phyloP scores from a whole-genome alignment of 2,329 filamentous ascomycete genomes.

The Fonsecaea pedrosoi region DNA sequence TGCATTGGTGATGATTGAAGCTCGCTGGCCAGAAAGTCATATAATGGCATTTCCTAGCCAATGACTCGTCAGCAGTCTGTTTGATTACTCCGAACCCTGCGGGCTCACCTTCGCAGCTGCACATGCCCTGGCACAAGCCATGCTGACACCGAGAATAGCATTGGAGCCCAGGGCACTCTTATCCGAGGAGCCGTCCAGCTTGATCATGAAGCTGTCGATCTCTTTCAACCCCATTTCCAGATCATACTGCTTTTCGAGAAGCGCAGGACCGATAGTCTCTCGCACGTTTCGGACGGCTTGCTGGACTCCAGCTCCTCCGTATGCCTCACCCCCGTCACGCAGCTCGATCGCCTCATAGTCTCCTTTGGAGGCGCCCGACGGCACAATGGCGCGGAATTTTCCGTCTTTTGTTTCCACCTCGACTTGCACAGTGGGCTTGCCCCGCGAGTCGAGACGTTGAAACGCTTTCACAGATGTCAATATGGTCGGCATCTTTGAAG shows the following conservation, averaged over 20 bases:
- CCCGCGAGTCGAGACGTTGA: conserved; percentile 46
- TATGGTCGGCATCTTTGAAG: background rate
- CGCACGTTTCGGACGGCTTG: conserved; percentile 64
- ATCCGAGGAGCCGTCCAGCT: conserved; percentile 74
- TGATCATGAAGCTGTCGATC: conserved; percentile 61
- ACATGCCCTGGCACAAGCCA: conserved; percentile 73
- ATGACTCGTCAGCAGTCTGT: conserved; percentile 6
- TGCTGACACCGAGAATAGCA: conserved; percentile 82
- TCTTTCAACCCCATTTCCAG: conserved; percentile 59
- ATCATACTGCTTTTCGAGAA: conserved; percentile 61
- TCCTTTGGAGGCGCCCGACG: conserved; percentile 48
- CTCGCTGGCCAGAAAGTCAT: conserved; percentile 61
- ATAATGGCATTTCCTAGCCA: conserved; percentile 56
- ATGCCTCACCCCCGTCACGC: conserved; percentile 58
- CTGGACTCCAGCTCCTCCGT: conserved; percentile 62
- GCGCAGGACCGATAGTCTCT: conserved; percentile 60
- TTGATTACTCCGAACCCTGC: background rate
- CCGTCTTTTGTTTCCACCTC: conserved; percentile 43
- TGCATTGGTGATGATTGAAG: conserved; percentile 58
- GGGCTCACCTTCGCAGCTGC: conserved; percentile 57
- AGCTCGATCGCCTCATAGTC: conserved; percentile 47
- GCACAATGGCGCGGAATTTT: conserved; percentile 44
- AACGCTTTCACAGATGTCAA: conserved; percentile 7
- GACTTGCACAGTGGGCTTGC: conserved; percentile 48
- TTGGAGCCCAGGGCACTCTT: conserved; percentile 90